A percentile compares a stretch with the other conserved stretches of the same genome.
These are phyloP conservation scores for Dillenia turbinata DNA, from an alignment of 164 flowering plant genomes.

Conservation along the genomic window DNA sequence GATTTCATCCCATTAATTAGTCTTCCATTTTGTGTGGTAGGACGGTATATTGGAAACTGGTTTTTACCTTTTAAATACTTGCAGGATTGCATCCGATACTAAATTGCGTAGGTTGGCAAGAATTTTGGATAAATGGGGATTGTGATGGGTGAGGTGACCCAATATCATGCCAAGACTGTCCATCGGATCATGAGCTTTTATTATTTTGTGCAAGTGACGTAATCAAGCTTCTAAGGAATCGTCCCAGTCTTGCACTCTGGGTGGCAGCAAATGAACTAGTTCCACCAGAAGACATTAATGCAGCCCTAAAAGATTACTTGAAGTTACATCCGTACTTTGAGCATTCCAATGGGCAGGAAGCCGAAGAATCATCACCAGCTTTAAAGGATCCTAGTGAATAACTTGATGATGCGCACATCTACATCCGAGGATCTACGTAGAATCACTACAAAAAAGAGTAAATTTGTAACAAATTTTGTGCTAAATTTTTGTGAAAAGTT, in stretches of 20 bases:
- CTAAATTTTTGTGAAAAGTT: no score
- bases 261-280: conserved; percentile 97
- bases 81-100: no score
- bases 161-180: conserved; percentile 86
- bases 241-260: conserved; percentile 98
- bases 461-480: no score
- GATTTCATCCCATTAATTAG: no score
- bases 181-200: conserved; percentile 89
- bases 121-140: conserved; percentile 99
- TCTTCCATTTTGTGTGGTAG: no score
- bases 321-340: conserved; percentile 71
- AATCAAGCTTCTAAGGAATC: conserved; percentile 88
- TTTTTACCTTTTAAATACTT: no score
- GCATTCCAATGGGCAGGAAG: conserved; percentile 11
- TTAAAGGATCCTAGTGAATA: conserved; percentile 78
- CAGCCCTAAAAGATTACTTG: conserved; percentile 63
- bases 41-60: no score
- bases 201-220: conserved; percentile 91
- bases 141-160: conserved; percentile 92
- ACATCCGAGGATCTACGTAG: conserved; percentile 96
- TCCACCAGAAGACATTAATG: conserved; percentile 85
- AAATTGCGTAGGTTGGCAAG: conserved; percentile 90
- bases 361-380: conserved; percentile 13
- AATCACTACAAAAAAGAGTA: no score
- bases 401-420: conserved; percentile 90